Evolutionary conservation across 768 basidiomycete species (phyloP), one percentile per base, ranked within the genome.

Genomic region (Rhizopogon vesiculosus): DNA sequence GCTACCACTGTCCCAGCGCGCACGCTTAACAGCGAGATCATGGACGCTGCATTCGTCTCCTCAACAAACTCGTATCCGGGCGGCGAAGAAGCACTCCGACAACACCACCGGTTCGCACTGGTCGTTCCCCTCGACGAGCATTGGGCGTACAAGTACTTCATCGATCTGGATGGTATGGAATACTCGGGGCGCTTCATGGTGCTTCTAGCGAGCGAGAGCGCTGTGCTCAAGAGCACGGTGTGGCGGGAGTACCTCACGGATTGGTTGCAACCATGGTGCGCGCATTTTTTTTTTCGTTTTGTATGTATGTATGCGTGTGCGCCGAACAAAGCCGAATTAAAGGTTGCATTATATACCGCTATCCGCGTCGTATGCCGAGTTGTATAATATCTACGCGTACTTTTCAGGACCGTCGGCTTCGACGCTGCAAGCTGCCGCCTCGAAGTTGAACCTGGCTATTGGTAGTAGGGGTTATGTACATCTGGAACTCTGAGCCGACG

Each of bases 271-370:
- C 94, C 95, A 18, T 98, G 94, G 88, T 81, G 64, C 29, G 79
- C 73, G 31, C 31, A 33, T 33, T 33, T 10, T 10, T 7, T 31
- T 31, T 33, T 10, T 10, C 31, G 7, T 8, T 7, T 10, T 10
- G 31, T 33, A 5, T 25, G 3, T 25, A 5, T 25, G 3, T 25
- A 5, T 25, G 25, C 25, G 31, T 3, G 31, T 9, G 31, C 10
- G 33, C 16, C 40, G 12, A 44, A 42, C 61, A 48, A 58, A 38
- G 3, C 3, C 4, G 35, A 39, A 2, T 9, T 15, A 19, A 56
- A 93, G 93, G 95, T 78, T 98, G 25, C 96, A 99, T 72, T 99
- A 83, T 67, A 95, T 99, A 61, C 96, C 96, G 0, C 72, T 99
- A 33, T 93, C 93, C 0, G 78, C 87, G 42, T 79, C 85, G 3